Base-by-base conservation (phyloP, 345 rosid species). In the Reutealis trisperma region DNA sequence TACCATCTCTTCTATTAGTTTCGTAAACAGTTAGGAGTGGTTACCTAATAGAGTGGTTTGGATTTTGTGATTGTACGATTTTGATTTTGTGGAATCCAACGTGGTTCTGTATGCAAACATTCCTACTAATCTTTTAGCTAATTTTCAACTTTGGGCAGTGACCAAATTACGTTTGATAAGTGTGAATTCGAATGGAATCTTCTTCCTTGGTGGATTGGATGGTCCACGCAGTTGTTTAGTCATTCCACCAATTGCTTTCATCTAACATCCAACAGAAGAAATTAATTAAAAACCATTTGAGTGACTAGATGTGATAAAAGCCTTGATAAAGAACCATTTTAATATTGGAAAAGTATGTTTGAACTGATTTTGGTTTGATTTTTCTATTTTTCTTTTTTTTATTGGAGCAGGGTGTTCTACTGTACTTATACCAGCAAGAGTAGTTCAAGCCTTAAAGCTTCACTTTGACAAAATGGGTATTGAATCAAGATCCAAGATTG, bases 401-500 rank as follows among this genome's bases (percentile, higher is more conserved):
- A 58, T 52, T 76, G 62, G 70, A 52, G 69, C 83, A 94, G 98
- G 94, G 18, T 85, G 93, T 77, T 85, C 98, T 12, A 88, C 90
- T 13, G 96, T 91, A 19, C 81, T 94, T 14, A 88, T 94, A 77
- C 98, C 98, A 34, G 92, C 94, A 64, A 89, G 89, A 86, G 98
- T 94, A 6, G 89, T 90, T 57, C 93, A 94, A 52, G 96, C 98
- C 78, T 76, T 94, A 64, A 88, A 86, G 72, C 86, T 85, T 75
- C 98, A 91, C 72, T 89, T 89, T 79, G 90, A 89, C 87, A 90
- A 84, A 79, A 77, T 85, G 89, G 88, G 93, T 49, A 81, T 80
- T 67, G 88, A 86, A 58, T 83, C 94, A 55, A 85, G 83, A 82
- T 71, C 77, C 69, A 63, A 79, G 51, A 75, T 59, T 24, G n/a